Conservation (phyloP, 1,284 basidiomycete species). For the Phellinidium pouzarii region DNA sequence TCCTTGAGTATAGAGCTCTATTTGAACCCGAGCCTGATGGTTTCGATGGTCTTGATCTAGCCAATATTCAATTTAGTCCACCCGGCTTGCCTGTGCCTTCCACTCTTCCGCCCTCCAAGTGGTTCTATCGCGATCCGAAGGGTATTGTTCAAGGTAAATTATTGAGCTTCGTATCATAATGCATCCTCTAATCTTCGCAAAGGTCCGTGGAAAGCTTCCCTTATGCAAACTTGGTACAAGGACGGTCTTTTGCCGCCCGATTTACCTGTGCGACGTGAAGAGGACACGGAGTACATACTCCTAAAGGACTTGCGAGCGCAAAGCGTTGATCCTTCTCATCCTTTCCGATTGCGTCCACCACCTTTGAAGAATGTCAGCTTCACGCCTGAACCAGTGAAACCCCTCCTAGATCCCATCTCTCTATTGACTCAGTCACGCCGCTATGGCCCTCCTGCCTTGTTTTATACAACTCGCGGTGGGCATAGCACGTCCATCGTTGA, state of each 20-base stretch:
- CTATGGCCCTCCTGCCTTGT: constrained; percentile 80
- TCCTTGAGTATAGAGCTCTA: constrained; percentile 59
- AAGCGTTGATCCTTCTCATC: constrained; percentile 68
- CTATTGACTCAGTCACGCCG: constrained; percentile 74
- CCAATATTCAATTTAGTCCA: constrained; percentile 64
- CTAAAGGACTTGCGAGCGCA: constrained; percentile 69
- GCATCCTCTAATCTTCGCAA: constrained; percentile 8
- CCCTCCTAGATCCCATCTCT: constrained; percentile 69
- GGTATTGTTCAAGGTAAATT: constrained; percentile 63
- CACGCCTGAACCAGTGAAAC: constrained; percentile 38
- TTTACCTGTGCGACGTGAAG: constrained; percentile 69
- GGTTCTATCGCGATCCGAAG: constrained; percentile 79
- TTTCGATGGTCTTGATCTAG: constrained; percentile 38
- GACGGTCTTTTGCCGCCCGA: constrained; percentile 73
- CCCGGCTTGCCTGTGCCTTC: constrained; percentile 69
- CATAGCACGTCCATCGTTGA: constrained; percentile 82
- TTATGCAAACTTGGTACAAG: constrained; percentile 82
- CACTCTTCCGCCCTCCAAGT: constrained; percentile 56
- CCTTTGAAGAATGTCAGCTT: constrained; percentile 23
- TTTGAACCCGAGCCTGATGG: constrained; percentile 50
- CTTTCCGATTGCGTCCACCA: constrained; percentile 54
- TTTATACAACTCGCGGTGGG: constrained; percentile 79
- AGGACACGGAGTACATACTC: constrained; percentile 57
- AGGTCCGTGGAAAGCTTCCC: constrained; percentile 79
- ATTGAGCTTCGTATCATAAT: background rate